Conservation (phyloP, 2,329 filamentous ascomycete genomes). For the Aspergillus fischeri region DNA sequence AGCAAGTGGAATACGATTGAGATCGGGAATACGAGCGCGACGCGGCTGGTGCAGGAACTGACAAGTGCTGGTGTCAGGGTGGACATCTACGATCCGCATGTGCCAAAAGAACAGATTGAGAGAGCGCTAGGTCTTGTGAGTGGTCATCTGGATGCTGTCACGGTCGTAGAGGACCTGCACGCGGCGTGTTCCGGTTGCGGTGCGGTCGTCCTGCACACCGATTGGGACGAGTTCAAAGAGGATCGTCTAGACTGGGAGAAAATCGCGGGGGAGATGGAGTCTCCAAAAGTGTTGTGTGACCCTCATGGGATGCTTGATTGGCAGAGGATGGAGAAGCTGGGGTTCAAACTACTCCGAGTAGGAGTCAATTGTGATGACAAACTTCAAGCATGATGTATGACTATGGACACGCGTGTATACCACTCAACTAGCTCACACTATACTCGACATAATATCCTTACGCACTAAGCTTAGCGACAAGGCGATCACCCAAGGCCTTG, state of each 20-base stretch:
- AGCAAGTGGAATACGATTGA: not conserved
- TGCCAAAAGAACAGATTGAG: not conserved
- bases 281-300: constrained; percentile 7
- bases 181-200: constrained; percentile 8
- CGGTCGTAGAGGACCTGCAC: constrained; percentile 6
- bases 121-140: not conserved
- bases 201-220: constrained; percentile 7
- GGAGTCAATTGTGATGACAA: not conserved
- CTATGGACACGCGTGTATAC: not conserved
- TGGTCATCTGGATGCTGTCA: constrained; percentile 3
- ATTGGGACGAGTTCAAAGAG: constrained; percentile 5
- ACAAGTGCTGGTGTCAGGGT: constrained; percentile 4
- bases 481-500: constrained; percentile 46
- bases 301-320: constrained; percentile 6
- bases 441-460: not conserved
- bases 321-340: constrained; percentile 12
- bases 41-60: constrained; percentile 5
- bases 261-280: constrained; percentile 7
- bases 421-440: not conserved
- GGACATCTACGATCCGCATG: constrained; percentile 3
- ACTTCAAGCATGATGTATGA: not conserved
- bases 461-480: constrained; percentile 36
- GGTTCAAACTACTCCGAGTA: constrained; percentile 10
- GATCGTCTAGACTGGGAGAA: constrained; percentile 8
- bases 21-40: not conserved